phyloP scores from a whole-genome alignment of 2,329 filamentous ascomycete genomes.

The Parastagonospora avenae region DNA sequence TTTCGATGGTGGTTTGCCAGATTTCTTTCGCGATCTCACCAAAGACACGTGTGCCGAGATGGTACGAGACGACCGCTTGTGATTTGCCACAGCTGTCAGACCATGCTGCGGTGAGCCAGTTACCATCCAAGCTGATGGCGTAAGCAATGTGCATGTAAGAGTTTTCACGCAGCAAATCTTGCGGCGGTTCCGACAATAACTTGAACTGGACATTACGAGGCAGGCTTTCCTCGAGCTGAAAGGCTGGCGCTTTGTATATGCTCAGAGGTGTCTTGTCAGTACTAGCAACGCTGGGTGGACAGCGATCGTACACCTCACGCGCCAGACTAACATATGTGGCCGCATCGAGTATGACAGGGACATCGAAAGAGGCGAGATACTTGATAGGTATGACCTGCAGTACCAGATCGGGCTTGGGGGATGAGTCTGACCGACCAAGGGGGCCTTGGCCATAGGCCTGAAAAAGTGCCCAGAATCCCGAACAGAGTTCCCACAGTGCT shows the following conservation, averaged over 20 bases:
- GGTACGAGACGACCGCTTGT: conserved; percentile 76
- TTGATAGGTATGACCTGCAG: conserved; percentile 75
- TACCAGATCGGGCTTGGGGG: conserved; percentile 64
- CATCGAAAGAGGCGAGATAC: conserved; percentile 67
- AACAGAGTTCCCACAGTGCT: conserved; percentile 70
- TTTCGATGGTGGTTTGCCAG: conserved; percentile 77
- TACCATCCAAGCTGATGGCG: conserved; percentile 72
- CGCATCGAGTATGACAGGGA: conserved; percentile 66
- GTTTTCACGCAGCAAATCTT: conserved; percentile 77
- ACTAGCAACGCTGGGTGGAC: conserved; percentile 54
- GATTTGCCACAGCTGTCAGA: conserved; percentile 76
- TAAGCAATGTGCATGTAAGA: conserved; percentile 82
- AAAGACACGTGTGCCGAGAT: conserved; percentile 66
- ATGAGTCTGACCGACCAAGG: conserved; percentile 47
- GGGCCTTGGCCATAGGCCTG: conserved; percentile 63
- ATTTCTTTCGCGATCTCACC: conserved; percentile 73
- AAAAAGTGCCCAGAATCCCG: conserved; percentile 74
- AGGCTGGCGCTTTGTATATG: conserved; percentile 67
- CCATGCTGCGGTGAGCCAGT: conserved; percentile 82
- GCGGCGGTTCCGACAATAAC: conserved; percentile 68
- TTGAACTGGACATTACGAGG: conserved; percentile 79
- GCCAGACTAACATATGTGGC: conserved; percentile 67
- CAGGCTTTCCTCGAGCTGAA: conserved; percentile 72
- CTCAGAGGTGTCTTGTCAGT: conserved; percentile 52
- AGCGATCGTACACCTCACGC: conserved; percentile 79